Conservation (phyloP, 192 early-diverging fungal species). For the Coemansia sp. region DNA sequence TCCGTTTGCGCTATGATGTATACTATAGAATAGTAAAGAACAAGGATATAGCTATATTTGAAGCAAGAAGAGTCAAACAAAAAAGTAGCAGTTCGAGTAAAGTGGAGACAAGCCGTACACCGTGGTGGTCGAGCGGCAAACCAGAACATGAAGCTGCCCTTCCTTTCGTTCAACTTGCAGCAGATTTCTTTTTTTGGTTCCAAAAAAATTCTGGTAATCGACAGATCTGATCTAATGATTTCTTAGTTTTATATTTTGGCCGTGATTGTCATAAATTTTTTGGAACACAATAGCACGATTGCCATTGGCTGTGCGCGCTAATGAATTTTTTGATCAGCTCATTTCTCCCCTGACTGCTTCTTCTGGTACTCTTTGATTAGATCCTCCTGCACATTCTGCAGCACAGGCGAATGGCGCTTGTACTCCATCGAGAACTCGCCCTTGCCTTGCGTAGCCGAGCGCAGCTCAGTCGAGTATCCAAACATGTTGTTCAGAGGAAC, state of each 20-base stretch:
- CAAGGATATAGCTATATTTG: neutral
- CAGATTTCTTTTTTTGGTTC: neutral
- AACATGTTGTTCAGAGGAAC: conserved; percentile 99
- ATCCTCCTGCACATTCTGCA: conserved; percentile 78
- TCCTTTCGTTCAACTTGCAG: neutral
- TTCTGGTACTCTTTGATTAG: conserved; percentile 87
- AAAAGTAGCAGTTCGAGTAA: neutral
- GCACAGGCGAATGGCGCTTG: conserved; percentile 80
- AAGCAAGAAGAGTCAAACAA: neutral
- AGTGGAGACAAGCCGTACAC: conserved; percentile 8
- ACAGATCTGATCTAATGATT: neutral
- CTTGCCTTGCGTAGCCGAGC: conserved; percentile 92
- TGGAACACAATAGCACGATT: no score
- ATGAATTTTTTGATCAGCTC: neutral
- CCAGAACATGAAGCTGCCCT: neutral
- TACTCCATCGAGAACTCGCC: conserved; percentile 99
- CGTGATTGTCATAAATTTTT: neutral
- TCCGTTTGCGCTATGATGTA: conserved; percentile 1
- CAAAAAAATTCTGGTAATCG: conserved; percentile 20
- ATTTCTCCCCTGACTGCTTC: conserved; percentile 58
- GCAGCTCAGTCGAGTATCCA: conserved; percentile 95
- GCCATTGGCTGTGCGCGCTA: no score
- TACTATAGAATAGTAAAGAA: neutral
- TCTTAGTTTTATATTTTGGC: neutral
- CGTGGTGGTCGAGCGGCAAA: neutral